Evolutionary conservation across 192 early-diverging fungal genomes (phyloP).

Genomic region (Coemansia sp.): DNA sequence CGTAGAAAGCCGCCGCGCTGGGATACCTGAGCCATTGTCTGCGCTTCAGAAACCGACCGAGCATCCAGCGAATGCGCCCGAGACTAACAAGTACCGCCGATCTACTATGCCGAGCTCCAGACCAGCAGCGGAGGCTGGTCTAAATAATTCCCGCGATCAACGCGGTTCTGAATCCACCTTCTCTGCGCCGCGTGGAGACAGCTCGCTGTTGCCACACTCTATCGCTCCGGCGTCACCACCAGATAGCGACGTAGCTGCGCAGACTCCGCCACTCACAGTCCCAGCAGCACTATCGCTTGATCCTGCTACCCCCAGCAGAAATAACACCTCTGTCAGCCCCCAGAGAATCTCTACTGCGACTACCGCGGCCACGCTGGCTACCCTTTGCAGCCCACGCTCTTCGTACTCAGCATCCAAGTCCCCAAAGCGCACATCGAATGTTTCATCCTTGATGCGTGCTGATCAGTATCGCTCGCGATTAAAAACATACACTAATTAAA

Average conservation of each 20-base stretch:
- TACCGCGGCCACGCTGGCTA: slow-evolving; percentile 13
- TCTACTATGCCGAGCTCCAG: neutral
- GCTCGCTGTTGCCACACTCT: neutral
- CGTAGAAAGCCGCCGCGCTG: neutral
- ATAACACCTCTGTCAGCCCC: slow-evolving; percentile 3
- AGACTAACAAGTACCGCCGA: neutral
- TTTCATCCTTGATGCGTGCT: neutral
- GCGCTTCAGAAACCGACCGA: neutral
- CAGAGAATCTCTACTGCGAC: slow-evolving; percentile 20
- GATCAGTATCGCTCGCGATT: slow-evolving; percentile 1
- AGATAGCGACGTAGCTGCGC: slow-evolving; percentile 11
- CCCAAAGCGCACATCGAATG: neutral
- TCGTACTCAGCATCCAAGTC: neutral
- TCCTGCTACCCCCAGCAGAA: neutral
- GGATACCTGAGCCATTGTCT: neutral
- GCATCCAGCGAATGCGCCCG: neutral
- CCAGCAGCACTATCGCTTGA: neutral
- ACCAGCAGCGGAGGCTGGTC: neutral
- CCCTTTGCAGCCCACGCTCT: slow-evolving; percentile 5
- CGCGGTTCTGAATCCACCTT: neutral
- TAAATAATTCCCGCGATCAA: neutral
- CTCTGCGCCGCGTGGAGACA: neutral
- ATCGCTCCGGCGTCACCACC: slow-evolving; percentile 13
- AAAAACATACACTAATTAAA: neutral
- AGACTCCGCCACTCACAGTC: slow-evolving; percentile 4